Base-by-base conservation (phyloP, 2,329 filamentous ascomycete species). In the Fusarium foetens region DNA sequence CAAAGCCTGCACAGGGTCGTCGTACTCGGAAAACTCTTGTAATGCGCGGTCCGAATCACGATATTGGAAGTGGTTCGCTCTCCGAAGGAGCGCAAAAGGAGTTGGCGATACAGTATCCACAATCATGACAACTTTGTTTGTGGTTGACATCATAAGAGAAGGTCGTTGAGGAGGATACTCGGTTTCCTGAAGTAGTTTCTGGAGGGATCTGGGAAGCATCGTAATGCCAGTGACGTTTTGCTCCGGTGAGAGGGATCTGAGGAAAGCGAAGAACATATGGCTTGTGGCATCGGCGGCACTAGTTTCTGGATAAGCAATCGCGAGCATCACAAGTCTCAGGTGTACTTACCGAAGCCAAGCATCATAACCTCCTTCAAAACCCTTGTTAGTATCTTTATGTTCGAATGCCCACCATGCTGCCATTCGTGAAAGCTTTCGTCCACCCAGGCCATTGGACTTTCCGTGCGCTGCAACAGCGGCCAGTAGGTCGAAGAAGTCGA, bases 351-450 rank as follows among this genome's bases (percentile, higher is more conserved):
- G 91, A 75, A 92, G 86, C 95, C 96, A 99, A 48, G 90, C 90
- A 79, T 93, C 93, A 83, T 99, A 99, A 60, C 95, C 95, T 43
- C 94, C 94, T 75, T 98, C 96, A 76, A 99, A 99, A 21, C 96
- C 96, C 79, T 93, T 95, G 45, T 93, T 93, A 11, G 91, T 91
- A 79, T 98, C 95, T 51, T 87, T 89, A 74, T 97, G 94, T 78
- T 98, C 95, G 80, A 99, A 99, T 2, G 95, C 94, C 96, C 96
- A 99, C 96, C 96, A 99, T 49, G 95, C 94, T 43, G 95, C 96
- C 88, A 97, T 94, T 74, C 96, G 90, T 14, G 96, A 98, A 60
- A 99, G 88, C 81, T 98, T 98, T 72, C 95, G 91, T 31, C 96
- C 96, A 68, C 94, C 94, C 71, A 99, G 89, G 46, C 96, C 96